Conservation (phyloP, 495 filamentous ascomycete species). For the Aspergillus conjunctus region DNA sequence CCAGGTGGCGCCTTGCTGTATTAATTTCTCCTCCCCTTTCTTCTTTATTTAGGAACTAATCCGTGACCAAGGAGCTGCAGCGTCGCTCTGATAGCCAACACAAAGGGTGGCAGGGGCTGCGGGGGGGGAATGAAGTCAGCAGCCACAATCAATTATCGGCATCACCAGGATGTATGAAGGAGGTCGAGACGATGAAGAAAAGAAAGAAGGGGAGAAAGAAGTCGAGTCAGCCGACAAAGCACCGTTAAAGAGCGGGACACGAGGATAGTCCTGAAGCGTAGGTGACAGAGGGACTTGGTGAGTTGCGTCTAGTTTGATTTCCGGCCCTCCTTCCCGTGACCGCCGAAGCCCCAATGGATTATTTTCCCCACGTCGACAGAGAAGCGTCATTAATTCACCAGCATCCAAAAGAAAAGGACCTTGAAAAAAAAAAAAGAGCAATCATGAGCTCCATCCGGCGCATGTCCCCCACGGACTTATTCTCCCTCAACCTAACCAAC, state of each 20-base stretch:
- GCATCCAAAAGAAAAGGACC: constrained; percentile 4
- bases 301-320: constrained; percentile 1
- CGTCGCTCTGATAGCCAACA: neutral
- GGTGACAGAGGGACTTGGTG: neutral
- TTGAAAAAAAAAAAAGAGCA: constrained; percentile 1
- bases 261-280: neutral
- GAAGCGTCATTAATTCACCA: constrained; percentile 11
- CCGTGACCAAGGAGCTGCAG: neutral
- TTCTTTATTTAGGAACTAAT: neutral
- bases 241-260: constrained; percentile 7
- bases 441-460: constrained; percentile 70
- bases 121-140: constrained; percentile 16
- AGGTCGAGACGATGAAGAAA: constrained; percentile 2
- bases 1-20: neutral
- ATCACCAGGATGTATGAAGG: constrained; percentile 25
- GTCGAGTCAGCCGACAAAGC: neutral
- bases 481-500: constrained; percentile 80
- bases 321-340: constrained; percentile 28
- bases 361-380: constrained; percentile 14
- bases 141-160: constrained; percentile 18
- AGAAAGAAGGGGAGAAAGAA: constrained; percentile 2
- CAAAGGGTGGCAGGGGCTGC: constrained; percentile 1
- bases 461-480: constrained; percentile 71
- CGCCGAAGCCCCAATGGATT: constrained; percentile 27
- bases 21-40: neutral